Evolutionary conservation across 352 stramenopile genomes (phyloP), one percentile per base, ranked within the genome.

Genomic region (Pythium brassicae): DNA sequence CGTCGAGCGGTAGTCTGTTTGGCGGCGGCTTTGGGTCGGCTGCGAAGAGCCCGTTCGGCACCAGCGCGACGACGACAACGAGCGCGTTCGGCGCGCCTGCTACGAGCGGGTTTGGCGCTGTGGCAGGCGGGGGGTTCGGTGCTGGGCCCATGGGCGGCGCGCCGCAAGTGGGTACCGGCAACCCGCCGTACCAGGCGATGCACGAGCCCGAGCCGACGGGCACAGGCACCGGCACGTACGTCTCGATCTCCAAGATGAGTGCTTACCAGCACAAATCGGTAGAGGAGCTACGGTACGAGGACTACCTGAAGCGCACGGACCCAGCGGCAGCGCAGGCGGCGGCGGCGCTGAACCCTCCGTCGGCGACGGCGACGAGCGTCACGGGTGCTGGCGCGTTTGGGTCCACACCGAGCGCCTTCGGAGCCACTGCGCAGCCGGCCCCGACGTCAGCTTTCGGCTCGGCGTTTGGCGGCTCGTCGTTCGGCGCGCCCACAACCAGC

Each of bases 91-190:
- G 75, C 20, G 66, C 76, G 32, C 64, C 68, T 25, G 65, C 62
- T 11, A 22, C 66, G 6, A 59, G 62, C 2, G 74, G 68, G 8
- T 64, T 64, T 44, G 58, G 58, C 15, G 48, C 56, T 19, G 29
- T 23, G 42, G 26, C 59, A 12, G 32, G 9, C 35, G 61, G 68
- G 17, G 62, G 44, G 0, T 85, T 85, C 59, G 75, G 75, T 3
- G 57, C 66, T 20, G 69, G 69, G 12, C 46, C 65, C 5, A 46
- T 66, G 5, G 69, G 68, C 25, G 49, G 49, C 11, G 57, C 61
- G 29, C 60, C 65, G 32, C 82, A 89, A 55, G 83, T 91, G 19
- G 85, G 85, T 39, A 94, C 85, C 2, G 85, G 85, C 37, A 65
- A 71, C 20, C 81, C 85, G 15, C 64, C 83, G 26, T 95, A 92